Conservation (phyloP, 2,329 filamentous ascomycete species). For the Diplodia scrobiculata region DNA sequence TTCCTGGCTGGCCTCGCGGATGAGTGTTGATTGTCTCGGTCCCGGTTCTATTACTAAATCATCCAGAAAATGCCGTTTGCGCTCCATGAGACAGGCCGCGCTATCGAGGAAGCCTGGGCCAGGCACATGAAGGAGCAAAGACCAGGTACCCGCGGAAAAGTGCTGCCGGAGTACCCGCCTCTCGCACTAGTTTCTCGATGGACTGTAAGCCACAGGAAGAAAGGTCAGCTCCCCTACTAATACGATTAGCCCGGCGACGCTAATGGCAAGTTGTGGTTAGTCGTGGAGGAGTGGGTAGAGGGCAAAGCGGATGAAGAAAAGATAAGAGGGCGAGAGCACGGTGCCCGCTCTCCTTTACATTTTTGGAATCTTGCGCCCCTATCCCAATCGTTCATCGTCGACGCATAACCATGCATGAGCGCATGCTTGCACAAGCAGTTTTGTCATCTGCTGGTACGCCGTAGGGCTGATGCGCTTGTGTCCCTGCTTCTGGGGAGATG, state of each 20-base stretch:
- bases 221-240: not conserved
- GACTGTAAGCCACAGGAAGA: not conserved
- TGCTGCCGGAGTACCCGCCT: not conserved
- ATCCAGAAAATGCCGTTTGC: not conserved
- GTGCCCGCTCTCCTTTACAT: slow-evolving; percentile 6
- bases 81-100: not conserved
- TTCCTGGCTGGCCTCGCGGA: not conserved
- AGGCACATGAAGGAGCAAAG: not conserved
- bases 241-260: not conserved
- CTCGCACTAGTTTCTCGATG: not conserved
- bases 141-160: not conserved
- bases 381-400: not conserved
- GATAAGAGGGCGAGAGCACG: not conserved
- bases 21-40: not conserved
- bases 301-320: not conserved
- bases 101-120: not conserved
- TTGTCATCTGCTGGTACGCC: not conserved
- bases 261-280: not conserved
- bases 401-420: slow-evolving; percentile 14
- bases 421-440: not conserved
- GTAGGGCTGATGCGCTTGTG: slow-evolving; percentile 13
- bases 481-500: not conserved
- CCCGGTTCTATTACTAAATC: not conserved
- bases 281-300: not conserved
- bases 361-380: slow-evolving; percentile 1